phyloP scores from a whole-genome alignment of 2,329 filamentous ascomycete genomes.

The Apiospora aurea region DNA sequence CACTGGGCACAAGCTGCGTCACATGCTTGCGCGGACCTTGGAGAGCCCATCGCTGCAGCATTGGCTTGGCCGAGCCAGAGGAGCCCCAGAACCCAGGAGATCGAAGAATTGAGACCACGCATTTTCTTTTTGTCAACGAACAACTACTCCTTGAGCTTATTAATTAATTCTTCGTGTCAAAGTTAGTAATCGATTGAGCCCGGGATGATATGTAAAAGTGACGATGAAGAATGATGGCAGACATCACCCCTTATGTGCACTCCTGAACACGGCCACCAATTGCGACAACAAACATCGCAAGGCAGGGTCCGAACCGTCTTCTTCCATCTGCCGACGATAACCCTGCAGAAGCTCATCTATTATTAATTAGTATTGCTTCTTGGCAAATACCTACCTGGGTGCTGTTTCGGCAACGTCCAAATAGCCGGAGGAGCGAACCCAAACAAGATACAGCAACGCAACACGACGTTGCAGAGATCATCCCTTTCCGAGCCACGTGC shows the following conservation, averaged over 20 bases:
- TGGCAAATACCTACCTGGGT: conserved; percentile 1
- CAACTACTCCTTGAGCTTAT: neutral
- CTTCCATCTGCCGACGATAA: neutral
- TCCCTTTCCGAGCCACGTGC: neutral
- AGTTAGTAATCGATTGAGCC: too few relatives aligned
- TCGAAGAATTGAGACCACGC: neutral
- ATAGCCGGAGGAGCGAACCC: neutral
- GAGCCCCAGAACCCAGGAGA: neutral
- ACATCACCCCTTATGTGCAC: neutral
- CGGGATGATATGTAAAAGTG: neutral
- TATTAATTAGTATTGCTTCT: neutral
- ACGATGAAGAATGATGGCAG: neutral
- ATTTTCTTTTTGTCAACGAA: neutral
- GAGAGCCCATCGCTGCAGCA: neutral
- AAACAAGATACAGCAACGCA: neutral
- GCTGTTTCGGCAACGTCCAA: neutral
- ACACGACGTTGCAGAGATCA: neutral
- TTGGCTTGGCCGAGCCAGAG: neutral
- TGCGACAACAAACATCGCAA: neutral
- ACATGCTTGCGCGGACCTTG: neutral
- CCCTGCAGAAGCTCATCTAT: neutral
- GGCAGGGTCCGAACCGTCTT: conserved; percentile 11
- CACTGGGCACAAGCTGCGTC: neutral
- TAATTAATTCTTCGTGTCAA: neutral
- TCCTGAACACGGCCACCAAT: neutral